Percentiles rank a stretch among this genome's conserved stretches.
Conservation (phyloP, 768 basidiomycete genomes). For the Astraeus odoratus region DNA sequence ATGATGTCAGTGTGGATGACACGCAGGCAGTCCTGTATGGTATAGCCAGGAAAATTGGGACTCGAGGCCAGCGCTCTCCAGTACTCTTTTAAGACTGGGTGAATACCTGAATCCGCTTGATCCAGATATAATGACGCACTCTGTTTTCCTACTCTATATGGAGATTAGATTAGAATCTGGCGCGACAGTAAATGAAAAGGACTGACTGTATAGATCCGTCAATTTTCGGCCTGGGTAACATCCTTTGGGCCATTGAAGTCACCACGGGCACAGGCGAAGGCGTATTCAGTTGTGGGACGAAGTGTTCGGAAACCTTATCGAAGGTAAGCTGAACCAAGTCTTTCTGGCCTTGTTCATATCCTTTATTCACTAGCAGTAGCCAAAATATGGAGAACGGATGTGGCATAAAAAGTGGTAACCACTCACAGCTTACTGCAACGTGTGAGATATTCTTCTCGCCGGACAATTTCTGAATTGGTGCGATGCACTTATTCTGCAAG, state of each 20-base stretch:
- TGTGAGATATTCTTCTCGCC: not conserved
- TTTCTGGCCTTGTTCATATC: not conserved
- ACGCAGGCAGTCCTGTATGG: slow-evolving; percentile 7
- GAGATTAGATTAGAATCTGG: not conserved
- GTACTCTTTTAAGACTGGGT: slow-evolving; percentile 9
- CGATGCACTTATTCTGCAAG: not conserved
- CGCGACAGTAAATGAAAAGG: not conserved
- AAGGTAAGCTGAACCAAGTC: not conserved
- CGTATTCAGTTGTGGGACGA: not conserved
- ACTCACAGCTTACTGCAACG: not conserved
- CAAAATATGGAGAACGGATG: not conserved
- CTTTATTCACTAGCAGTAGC: not conserved
- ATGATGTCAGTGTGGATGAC: slow-evolving; percentile 16
- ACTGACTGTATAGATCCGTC: slow-evolving; percentile 2
- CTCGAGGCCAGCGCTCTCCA: slow-evolving; percentile 11
- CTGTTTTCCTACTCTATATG: not conserved
- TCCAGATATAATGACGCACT: not conserved
- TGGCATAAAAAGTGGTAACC: too few relatives aligned
- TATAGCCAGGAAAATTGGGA: slow-evolving; percentile 6
- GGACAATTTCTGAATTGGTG: not conserved
- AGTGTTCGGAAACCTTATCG: not conserved
- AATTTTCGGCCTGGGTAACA: not conserved
- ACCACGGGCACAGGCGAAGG: not conserved
- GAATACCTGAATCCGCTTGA: not conserved
- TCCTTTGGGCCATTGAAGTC: slow-evolving; percentile 1